A percentile compares a stretch with the other conserved stretches of the same genome.
Evolutionary conservation across 108 stramenopile species (phyloP).

Genomic region (Skeletonema tropicum): DNA sequence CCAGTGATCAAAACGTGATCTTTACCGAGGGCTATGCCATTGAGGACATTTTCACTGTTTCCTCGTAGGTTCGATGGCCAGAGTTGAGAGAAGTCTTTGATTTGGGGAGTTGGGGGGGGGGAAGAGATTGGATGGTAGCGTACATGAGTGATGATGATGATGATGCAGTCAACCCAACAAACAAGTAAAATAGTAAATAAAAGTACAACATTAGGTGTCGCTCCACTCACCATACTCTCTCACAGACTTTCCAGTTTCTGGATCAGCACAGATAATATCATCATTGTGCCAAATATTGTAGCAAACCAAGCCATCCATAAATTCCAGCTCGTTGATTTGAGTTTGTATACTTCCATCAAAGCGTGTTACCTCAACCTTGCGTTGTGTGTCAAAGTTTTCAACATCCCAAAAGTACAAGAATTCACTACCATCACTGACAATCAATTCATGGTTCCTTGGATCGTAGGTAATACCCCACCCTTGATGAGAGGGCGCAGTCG

Average conservation of each 20-base stretch:
- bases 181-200: not conserved
- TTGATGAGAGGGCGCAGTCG: slow-evolving; percentile 58
- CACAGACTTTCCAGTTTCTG: slow-evolving; percentile 69
- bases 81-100: slow-evolving; percentile 63
- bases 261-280: slow-evolving; percentile 80
- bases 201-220: not conserved
- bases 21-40: slow-evolving; percentile 82
- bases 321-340: slow-evolving; percentile 84
- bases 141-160: not conserved
- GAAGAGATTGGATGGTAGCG: not conserved
- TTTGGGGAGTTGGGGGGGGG: not conserved
- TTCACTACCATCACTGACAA: slow-evolving; percentile 78
- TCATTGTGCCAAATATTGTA: slow-evolving; percentile 88
- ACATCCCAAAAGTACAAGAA: slow-evolving; percentile 82
- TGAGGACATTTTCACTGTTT: slow-evolving; percentile 70
- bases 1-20: slow-evolving; percentile 78
- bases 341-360: slow-evolving; percentile 50
- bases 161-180: not conserved
- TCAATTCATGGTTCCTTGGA: slow-evolving; percentile 59
- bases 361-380: slow-evolving; percentile 59
- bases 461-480: slow-evolving; percentile 91
- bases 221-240: slow-evolving; percentile 81
- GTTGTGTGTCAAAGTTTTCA: slow-evolving; percentile 50
- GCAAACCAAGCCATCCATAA: slow-evolving; percentile 74
- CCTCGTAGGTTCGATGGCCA: slow-evolving; percentile 61